Percentiles rank a stretch among this genome's conserved stretches.
These are phyloP conservation scores for Acer saccharum DNA, from an alignment of 345 rosid genomes.

Conservation along the genomic window DNA sequence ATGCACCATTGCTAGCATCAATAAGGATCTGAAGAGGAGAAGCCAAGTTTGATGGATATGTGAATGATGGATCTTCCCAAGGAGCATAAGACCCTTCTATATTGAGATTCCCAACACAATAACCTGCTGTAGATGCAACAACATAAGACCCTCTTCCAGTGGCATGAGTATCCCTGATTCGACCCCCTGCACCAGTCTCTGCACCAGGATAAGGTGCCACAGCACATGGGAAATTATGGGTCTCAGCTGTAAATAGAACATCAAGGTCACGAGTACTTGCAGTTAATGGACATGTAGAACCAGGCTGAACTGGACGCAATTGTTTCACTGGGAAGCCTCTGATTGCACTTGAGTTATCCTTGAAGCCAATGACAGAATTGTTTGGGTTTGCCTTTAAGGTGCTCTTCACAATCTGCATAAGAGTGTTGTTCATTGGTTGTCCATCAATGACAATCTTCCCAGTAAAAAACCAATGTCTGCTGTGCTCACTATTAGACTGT, in stretches of 20 bases:
- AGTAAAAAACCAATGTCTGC: slow-evolving; percentile 94
- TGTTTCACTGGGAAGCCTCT: slow-evolving; percentile 75
- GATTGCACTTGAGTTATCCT: slow-evolving; percentile 96
- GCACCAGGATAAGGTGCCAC: slow-evolving; percentile 99
- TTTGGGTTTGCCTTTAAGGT: slow-evolving; percentile 79
- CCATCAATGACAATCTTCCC: slow-evolving; percentile 91
- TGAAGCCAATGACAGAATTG: slow-evolving; percentile 87
- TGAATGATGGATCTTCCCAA: slow-evolving; percentile 83
- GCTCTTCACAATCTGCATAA: slow-evolving; percentile 95
- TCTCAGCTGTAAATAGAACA: slow-evolving; percentile 90
- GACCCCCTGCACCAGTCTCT: slow-evolving; percentile 97
- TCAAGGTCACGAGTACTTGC: slow-evolving; percentile 59
- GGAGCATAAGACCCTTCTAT: slow-evolving; percentile 84
- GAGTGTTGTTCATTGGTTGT: slow-evolving; percentile 70
- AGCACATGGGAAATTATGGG: slow-evolving; percentile 97
- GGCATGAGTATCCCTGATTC: slow-evolving; percentile 98
- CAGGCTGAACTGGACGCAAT: slow-evolving; percentile 74
- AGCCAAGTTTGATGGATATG: slow-evolving; percentile 78
- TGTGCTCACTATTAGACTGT: slow-evolving; percentile 94
- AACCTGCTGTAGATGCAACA: slow-evolving; percentile 84
- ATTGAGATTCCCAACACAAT: slow-evolving; percentile 83
- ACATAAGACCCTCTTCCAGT: slow-evolving; percentile 95
- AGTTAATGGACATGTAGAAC: slow-evolving; percentile 57
- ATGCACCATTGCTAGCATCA: slow-evolving; percentile 94
- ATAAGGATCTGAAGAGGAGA: slow-evolving; percentile 92